phyloP scores from a whole-genome alignment of 2,329 filamentous ascomycete genomes.

The Trichoderma endophyticum region DNA sequence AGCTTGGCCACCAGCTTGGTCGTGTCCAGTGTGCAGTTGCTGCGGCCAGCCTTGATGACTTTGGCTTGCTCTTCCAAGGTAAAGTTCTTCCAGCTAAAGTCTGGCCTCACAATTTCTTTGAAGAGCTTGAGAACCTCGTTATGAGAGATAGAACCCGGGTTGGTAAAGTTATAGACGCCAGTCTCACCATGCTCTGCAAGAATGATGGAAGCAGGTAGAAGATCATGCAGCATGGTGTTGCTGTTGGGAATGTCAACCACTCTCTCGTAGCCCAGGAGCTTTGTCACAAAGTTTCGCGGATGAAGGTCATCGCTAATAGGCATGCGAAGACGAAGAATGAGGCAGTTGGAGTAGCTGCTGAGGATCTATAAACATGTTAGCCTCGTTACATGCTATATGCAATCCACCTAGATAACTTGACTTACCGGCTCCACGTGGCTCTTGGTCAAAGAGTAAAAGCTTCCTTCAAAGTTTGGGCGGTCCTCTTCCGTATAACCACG shows the following conservation, averaged over 20 bases:
- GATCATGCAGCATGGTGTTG: conserved; percentile 63
- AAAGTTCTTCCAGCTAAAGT: conserved; percentile 64
- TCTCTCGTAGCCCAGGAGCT: conserved; percentile 62
- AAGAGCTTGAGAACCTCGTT: conserved; percentile 65
- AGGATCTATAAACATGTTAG: conserved; percentile 46
- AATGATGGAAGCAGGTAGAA: conserved; percentile 59
- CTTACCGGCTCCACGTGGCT: conserved; percentile 55
- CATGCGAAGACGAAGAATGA: conserved; percentile 66
- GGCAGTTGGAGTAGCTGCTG: conserved; percentile 57
- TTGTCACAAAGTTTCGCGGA: conserved; percentile 65
- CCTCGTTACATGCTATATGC: background rate
- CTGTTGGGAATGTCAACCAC: conserved; percentile 68
- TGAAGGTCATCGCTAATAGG: conserved; percentile 66
- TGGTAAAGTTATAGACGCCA: conserved; percentile 68
- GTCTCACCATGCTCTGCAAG: conserved; percentile 60
- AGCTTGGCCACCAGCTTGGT: conserved; percentile 60
- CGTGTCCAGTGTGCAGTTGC: conserved; percentile 63
- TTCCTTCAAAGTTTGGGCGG: conserved; percentile 61
- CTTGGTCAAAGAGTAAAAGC: conserved; percentile 68
- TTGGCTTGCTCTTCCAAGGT: conserved; percentile 62
- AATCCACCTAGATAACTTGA: background rate
- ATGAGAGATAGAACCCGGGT: conserved; percentile 68
- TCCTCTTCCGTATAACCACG: conserved; percentile 61
- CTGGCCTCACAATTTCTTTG: conserved; percentile 59
- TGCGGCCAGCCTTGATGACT: conserved; percentile 64